Evolutionary conservation across 768 basidiomycete genomes (phyloP).

Genomic region (Russula ochroleuca): DNA sequence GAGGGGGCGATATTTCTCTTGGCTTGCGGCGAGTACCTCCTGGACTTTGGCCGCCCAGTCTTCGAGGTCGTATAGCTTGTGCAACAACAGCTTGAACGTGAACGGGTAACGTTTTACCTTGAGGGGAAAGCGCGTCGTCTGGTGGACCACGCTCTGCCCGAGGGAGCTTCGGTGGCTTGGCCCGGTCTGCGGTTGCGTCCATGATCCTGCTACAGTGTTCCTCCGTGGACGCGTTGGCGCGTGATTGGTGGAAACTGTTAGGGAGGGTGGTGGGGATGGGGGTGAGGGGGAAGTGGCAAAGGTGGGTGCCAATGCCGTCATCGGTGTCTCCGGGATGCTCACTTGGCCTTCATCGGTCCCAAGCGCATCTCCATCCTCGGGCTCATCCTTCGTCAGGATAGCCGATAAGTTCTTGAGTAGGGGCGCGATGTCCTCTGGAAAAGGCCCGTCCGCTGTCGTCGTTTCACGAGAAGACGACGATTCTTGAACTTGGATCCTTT

Average conservation of each 20-base stretch:
- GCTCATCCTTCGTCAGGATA: conserved; percentile 24
- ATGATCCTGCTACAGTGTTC: conserved; percentile 21
- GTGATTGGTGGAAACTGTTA: not conserved
- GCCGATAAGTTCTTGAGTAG: conserved; percentile 23
- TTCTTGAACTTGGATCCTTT: not conserved
- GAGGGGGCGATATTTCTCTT: conserved; percentile 26
- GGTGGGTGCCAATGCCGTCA: conserved; percentile 17
- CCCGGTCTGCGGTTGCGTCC: not conserved
- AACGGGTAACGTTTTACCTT: conserved; percentile 26
- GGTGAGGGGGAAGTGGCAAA: not conserved
- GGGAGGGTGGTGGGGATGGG: not conserved
- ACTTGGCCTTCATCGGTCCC: conserved; percentile 10
- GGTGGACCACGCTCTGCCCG: not conserved
- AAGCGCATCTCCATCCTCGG: not conserved
- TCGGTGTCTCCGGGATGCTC: conserved; percentile 16
- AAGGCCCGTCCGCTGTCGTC: not conserved
- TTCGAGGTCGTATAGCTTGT: conserved; percentile 28
- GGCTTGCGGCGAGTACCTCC: conserved; percentile 25
- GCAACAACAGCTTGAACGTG: conserved; percentile 27
- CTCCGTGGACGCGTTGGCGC: conserved; percentile 18
- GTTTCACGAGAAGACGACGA: not conserved
- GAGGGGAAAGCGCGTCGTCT: conserved; percentile 20
- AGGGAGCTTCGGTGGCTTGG: not conserved
- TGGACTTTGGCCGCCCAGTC: conserved; percentile 27
- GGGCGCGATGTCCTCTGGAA: conserved; percentile 28